Base-by-base conservation (phyloP, 768 basidiomycete genomes). In the Tricholoma bakamatsutake region DNA sequence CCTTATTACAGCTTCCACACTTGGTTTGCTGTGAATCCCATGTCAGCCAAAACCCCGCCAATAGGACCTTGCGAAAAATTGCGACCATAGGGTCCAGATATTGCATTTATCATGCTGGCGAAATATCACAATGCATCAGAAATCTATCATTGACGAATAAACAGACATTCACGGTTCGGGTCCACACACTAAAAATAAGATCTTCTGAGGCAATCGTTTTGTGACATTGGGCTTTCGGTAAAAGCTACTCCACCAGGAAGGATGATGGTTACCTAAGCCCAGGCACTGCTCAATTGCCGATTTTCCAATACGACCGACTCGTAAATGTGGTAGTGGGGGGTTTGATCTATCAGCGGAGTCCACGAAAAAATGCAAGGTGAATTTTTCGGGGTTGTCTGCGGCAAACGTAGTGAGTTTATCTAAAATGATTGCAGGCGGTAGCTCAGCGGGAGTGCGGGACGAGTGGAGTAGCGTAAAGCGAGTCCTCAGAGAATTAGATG, bases 121-220 rank as follows among this genome's bases (percentile, higher is more conserved):
- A 24, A 24, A 18, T 42, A 42, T 18, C 40, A 9, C 55, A 39
- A 57, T 28, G 34, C 42, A 37, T 51, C 21, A 1, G 4, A 10
- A 48, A 27, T 17, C 5, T 35, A 33, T 35, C 31, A 57, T 57
- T 47, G 18, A 18, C 27, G 30, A 45, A 7, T 30, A 7, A 40
- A 34, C 59, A 35, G 17, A 54, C 53, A 55, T 24, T 63, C 68
- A 92, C 91, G 78, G 77, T 58, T 92, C 87, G n/a, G 91, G 92
- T 27, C 91, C 91, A 68, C 88, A 93, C 3, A 93, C 80, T 11
- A 93, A 69, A 64, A 93, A 87, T 54, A 93, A 70, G 45, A 72
- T 80, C 61, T 74, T 80, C 52, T 68, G 68, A 49, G 61, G 59
- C 30, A 59, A 50, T 15, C 59, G 58, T 37, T 61, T 59, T 18